Evolutionary conservation across 2,329 filamentous ascomycete genomes (phyloP).

Genomic region (Ceratocystis albifundus): DNA sequence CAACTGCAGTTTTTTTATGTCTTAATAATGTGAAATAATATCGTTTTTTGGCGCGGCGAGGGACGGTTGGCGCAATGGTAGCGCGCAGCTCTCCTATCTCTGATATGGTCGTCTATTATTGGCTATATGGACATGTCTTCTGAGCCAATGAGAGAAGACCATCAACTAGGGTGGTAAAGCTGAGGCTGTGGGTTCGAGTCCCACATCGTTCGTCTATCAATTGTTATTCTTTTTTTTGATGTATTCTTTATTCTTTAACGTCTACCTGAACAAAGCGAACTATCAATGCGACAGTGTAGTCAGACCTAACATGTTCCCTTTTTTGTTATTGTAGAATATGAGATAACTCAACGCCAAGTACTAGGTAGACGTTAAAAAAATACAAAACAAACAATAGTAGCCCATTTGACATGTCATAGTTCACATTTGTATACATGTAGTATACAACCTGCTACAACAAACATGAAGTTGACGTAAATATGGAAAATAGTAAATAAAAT

Average conservation of each 20-base stretch:
- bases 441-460: too few species aligned
- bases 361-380: too few species aligned
- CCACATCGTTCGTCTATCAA: constrained; percentile 23
- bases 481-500: too few species aligned
- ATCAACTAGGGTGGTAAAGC: constrained; percentile 10
- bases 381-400: too few species aligned
- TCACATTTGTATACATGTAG: too few species aligned
- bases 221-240: not conserved
- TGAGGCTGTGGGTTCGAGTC: constrained; percentile 24
- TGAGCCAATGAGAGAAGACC: not conserved
- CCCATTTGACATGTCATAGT: too few species aligned
- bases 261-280: too few species aligned
- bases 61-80: constrained; percentile 24
- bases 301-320: not conserved
- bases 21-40: not conserved
- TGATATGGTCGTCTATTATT: not conserved
- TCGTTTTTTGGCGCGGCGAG: not conserved
- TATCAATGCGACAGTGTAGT: too few species aligned
- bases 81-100: constrained; percentile 23
- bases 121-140: not conserved
- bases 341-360: not conserved
- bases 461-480: too few species aligned
- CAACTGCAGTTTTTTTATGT: not conserved
- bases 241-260: too few species aligned
- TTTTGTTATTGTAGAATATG: not conserved